phyloP scores from a whole-genome alignment of 2,329 filamentous ascomycete species.

The Epichloe baconii region DNA sequence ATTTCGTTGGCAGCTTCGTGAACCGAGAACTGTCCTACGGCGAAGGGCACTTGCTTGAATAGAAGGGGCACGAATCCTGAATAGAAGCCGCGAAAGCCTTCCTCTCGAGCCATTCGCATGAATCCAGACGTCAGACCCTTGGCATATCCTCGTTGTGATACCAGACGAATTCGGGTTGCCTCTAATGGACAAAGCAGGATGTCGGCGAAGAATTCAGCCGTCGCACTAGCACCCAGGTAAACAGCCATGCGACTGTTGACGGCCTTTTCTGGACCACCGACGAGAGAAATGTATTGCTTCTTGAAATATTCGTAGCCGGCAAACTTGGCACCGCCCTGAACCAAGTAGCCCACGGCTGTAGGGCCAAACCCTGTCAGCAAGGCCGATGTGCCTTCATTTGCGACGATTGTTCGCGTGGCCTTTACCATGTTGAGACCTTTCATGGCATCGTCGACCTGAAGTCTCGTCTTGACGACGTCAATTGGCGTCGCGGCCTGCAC shows the following conservation, averaged over 20 bases:
- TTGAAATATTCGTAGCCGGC: slow-evolving; percentile 93
- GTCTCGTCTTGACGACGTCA: slow-evolving; percentile 76
- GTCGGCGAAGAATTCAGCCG: slow-evolving; percentile 61
- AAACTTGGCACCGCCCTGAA: slow-evolving; percentile 85
- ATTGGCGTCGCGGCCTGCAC: slow-evolving; percentile 39
- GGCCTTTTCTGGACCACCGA: slow-evolving; percentile 39
- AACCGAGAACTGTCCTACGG: slow-evolving; percentile 87
- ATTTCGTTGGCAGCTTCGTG: slow-evolving; percentile 78
- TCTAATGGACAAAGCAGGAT: slow-evolving; percentile 83
- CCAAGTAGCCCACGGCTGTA: slow-evolving; percentile 76
- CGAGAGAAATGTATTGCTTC: slow-evolving; percentile 63
- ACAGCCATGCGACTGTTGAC: slow-evolving; percentile 37
- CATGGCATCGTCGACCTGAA: slow-evolving; percentile 75
- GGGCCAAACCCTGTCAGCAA: slow-evolving; percentile 75
- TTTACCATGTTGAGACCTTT: slow-evolving; percentile 77
- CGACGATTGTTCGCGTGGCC: slow-evolving; percentile 65
- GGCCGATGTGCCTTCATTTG: slow-evolving; percentile 65
- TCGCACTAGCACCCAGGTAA: slow-evolving; percentile 60
- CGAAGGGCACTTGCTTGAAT: slow-evolving; percentile 87
- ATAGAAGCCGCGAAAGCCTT: slow-evolving; percentile 76
- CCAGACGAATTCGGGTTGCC: slow-evolving; percentile 66
- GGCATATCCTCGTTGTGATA: slow-evolving; percentile 70
- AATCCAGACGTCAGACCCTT: slow-evolving; percentile 59
- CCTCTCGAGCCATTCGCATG: slow-evolving; percentile 58
- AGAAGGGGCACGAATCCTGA: slow-evolving; percentile 78